Evolutionary conservation across 495 filamentous ascomycete genomes (phyloP).

Genomic region (Xeromyces bisporus): DNA sequence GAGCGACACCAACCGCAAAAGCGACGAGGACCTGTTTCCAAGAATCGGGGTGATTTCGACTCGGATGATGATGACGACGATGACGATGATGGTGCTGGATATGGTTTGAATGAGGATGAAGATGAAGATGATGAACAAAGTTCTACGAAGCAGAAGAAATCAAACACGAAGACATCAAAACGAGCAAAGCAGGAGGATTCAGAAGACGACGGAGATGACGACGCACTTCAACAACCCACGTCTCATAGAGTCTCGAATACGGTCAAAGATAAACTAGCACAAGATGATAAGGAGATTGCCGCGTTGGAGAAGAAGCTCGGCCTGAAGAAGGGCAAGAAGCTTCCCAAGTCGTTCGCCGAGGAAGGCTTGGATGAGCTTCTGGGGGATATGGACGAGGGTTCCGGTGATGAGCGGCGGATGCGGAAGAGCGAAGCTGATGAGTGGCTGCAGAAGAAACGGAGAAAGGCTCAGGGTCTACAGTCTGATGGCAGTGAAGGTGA

Average conservation of each 20-base stretch:
- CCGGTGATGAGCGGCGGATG: constrained; percentile 31
- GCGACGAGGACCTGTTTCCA: constrained; percentile 10
- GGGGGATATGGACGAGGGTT: constrained; percentile 44
- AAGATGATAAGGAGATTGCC: constrained; percentile 76
- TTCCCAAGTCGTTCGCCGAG: constrained; percentile 61
- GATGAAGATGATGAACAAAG: constrained; percentile 3
- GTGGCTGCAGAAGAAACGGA: constrained; percentile 46
- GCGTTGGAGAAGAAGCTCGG: constrained; percentile 80
- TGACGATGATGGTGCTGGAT: constrained; percentile 12
- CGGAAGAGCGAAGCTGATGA: constrained; percentile 39
- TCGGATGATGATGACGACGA: constrained; percentile 9
- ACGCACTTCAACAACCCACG: constrained; percentile 10
- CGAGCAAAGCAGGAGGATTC: constrained; percentile 10
- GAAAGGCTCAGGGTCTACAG: constrained; percentile 39
- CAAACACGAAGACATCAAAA: constrained; percentile 7
- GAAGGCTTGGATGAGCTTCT: constrained; percentile 72
- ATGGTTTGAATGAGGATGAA: constrained; percentile 9
- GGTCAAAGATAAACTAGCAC: constrained; percentile 43
- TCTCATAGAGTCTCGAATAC: constrained; percentile 33
- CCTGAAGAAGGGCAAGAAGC: constrained; percentile 57
- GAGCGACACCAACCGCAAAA: constrained; percentile 46
- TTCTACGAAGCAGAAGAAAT: background rate
- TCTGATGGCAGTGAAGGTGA: constrained; percentile 9
- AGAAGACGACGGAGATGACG: constrained; percentile 7
- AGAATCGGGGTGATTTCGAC: constrained; percentile 3